Base-by-base conservation (phyloP, 192 early-diverging fungal species). In the Coemansia sp. region DNA sequence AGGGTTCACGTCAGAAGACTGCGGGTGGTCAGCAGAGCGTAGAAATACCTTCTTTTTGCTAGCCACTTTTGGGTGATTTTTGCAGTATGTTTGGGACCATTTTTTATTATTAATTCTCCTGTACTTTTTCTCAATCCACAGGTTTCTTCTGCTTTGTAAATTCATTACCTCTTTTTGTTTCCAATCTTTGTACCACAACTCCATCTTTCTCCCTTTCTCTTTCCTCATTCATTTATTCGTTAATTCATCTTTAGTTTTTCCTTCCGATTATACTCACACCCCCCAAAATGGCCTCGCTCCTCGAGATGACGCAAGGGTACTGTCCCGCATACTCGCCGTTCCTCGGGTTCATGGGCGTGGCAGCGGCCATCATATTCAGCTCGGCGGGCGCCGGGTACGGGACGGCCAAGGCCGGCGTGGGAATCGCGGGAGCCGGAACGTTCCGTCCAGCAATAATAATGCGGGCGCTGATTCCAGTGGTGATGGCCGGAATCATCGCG, bases 401-500 rank as follows among this genome's bases (percentile, higher is more conserved):
- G 25, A 99, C 98, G 39, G 93, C 94, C 55, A 98, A 96, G 84
- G 91, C 96, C 57, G 98, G 96, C 42, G 90, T 99, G 48, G 96
- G 96, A 70, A 95, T 99, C 77, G 87, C 95, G 40, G 93, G 92
- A 50, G 93, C 95, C 65, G 96, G 96, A 77, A 90, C 95, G 11
- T 93, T 99, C 81, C 87, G 90, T 45, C 98, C 98, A 71, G 90
- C 95, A 41, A 87, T 98, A 22, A 89, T 92, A 67, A 90, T 93
- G 92, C 91, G 92, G 74, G 88, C 88, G 20, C 85, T 97, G 56
- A 91, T 99, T 63, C 98, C 98, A 11, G 95, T 98, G 32, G 93
- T 99, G 76, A 99, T 99, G 98, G 92, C 94, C 65, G 96, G 96
- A 89, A 99, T 99, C 76, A 90, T 99, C 83, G 95, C 91, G 39